These are phyloP conservation scores for Moesziomyces sp. DNA, from an alignment of 1,284 basidiomycete species.

Conservation along the genomic window DNA sequence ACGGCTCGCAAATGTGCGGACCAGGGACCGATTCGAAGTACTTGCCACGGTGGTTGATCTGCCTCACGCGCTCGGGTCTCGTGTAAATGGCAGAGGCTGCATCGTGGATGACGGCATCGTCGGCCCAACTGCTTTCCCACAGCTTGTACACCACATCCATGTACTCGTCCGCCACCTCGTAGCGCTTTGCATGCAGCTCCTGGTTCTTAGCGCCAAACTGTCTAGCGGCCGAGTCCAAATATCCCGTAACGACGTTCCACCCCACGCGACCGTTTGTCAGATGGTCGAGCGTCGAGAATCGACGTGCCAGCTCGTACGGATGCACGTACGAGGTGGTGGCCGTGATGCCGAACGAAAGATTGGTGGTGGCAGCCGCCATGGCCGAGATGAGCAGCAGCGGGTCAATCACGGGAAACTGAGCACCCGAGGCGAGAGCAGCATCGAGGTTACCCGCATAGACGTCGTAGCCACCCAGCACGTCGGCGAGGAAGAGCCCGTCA, in stretches of 20 bases:
- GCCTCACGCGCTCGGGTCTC: slow-evolving; percentile 58
- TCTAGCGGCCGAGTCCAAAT: slow-evolving; percentile 65
- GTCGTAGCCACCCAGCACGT: slow-evolving; percentile 63
- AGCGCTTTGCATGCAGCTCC: slow-evolving; percentile 57
- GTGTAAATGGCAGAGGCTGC: slow-evolving; percentile 46
- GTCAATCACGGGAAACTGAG: slow-evolving; percentile 64
- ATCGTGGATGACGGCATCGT: slow-evolving; percentile 65
- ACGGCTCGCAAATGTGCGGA: slow-evolving; percentile 67
- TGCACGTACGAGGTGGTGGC: slow-evolving; percentile 65
- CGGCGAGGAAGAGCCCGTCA: slow-evolving; percentile 64
- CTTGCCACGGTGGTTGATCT: slow-evolving; percentile 66
- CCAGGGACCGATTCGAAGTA: slow-evolving; percentile 65
- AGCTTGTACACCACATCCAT: slow-evolving; percentile 68
- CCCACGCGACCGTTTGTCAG: slow-evolving; percentile 68
- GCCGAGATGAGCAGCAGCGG: slow-evolving; percentile 56
- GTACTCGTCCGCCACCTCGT: slow-evolving; percentile 61
- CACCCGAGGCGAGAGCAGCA: slow-evolving; percentile 55
- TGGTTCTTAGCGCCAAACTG: slow-evolving; percentile 62
- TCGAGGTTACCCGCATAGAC: slow-evolving; percentile 54
- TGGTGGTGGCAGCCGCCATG: slow-evolving; percentile 58
- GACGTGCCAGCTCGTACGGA: slow-evolving; percentile 66
- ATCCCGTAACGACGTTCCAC: slow-evolving; percentile 68
- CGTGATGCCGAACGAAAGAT: slow-evolving; percentile 62
- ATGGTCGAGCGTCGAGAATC: slow-evolving; percentile 68
- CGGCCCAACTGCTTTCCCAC: slow-evolving; percentile 68